Percentiles rank a stretch among this genome's conserved stretches.
Evolutionary conservation across 2,329 filamentous ascomycete species (phyloP).

Genomic region (Fusarium coicis): DNA sequence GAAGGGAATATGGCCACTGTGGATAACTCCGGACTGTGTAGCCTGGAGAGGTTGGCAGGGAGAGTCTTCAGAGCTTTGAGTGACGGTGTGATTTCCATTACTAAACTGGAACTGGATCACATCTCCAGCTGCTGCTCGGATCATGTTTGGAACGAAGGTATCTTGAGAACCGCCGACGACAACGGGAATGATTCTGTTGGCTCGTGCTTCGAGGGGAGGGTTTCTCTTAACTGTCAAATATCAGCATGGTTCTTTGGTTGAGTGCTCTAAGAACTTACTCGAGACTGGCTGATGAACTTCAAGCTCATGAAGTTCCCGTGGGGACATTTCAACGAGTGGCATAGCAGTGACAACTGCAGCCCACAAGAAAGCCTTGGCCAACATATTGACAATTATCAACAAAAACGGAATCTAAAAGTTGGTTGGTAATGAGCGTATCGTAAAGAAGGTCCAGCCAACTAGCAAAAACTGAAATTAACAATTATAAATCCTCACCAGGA

Average conservation of each 20-base stretch:
- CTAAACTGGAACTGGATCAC: slow-evolving; percentile 57
- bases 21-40: slow-evolving; percentile 46
- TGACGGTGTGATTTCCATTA: slow-evolving; percentile 57
- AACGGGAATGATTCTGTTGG: slow-evolving; percentile 46
- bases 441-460: slow-evolving; percentile 6
- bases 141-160: slow-evolving; percentile 51
- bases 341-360: slow-evolving; percentile 4
- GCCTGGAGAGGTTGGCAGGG: slow-evolving; percentile 54
- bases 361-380: neutral
- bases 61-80: slow-evolving; percentile 50
- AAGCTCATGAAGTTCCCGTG: slow-evolving; percentile 1
- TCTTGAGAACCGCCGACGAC: slow-evolving; percentile 52
- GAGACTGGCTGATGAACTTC: neutral
- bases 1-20: slow-evolving; percentile 56
- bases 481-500: slow-evolving; percentile 15
- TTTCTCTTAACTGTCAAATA: neutral
- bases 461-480: neutral
- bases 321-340: slow-evolving; percentile 24
- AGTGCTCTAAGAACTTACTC: neutral
- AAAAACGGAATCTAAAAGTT: neutral
- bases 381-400: neutral
- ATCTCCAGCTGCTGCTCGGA: slow-evolving; percentile 51
- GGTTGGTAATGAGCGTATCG: neutral
- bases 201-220: slow-evolving; percentile 40
- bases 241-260: neutral